phyloP scores from a whole-genome alignment of 768 basidiomycete genomes.

The Mycena albidolilacea region DNA sequence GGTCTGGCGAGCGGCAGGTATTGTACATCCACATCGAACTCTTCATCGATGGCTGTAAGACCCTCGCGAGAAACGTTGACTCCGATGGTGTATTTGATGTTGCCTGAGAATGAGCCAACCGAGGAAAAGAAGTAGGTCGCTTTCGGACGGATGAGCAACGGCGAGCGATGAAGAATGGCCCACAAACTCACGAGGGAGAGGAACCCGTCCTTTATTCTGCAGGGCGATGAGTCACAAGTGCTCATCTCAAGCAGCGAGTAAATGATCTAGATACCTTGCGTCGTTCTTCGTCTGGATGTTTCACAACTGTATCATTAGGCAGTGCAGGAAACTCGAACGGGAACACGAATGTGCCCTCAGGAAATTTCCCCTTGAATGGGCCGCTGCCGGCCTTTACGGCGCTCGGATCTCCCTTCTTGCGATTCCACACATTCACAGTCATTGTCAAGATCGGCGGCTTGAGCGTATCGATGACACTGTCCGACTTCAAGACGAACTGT shows the following conservation, averaged over 20 bases:
- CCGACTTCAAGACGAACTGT: constrained; percentile 27
- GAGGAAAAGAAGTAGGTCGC: constrained; percentile 25
- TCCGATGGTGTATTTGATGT: constrained; percentile 27
- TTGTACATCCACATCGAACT: constrained; percentile 32
- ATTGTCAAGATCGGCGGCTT: constrained; percentile 22
- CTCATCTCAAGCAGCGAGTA: not conserved
- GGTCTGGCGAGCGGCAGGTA: constrained; percentile 32
- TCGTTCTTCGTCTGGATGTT: constrained; percentile 31
- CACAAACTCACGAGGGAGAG: constrained; percentile 31
- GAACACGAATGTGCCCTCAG: constrained; percentile 31
- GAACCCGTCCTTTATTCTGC: constrained; percentile 32
- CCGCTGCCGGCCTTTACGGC: not conserved
- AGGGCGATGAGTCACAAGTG: not conserved
- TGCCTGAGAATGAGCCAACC: constrained; percentile 30
- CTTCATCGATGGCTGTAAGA: constrained; percentile 33
- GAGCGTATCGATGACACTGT: constrained; percentile 28
- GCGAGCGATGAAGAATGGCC: not conserved
- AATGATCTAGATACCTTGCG: constrained; percentile 16
- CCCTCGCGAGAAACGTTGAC: constrained; percentile 37
- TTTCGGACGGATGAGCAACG: not conserved
- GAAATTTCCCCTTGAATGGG: constrained; percentile 36
- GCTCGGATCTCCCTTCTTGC: constrained; percentile 33
- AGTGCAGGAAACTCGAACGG: constrained; percentile 35
- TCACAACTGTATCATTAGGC: constrained; percentile 29
- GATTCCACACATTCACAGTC: constrained; percentile 32